Percentiles rank a stretch among this genome's conserved stretches.
Conservation (phyloP, 257 asterid species). For the Solanum clarkiae region DNA sequence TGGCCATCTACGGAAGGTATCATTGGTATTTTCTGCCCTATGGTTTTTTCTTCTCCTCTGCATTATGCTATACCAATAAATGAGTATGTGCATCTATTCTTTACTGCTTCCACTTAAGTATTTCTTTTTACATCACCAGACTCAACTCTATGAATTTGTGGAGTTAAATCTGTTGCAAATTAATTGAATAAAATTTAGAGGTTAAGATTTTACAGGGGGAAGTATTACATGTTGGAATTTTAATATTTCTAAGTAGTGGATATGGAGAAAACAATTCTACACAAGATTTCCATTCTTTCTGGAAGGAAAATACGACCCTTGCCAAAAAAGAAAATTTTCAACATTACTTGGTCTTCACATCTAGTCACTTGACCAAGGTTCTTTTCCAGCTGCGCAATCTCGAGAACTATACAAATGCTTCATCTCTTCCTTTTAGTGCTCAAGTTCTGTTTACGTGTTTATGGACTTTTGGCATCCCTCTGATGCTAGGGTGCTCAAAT, state of each 20-base stretch:
- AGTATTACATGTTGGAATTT: neutral
- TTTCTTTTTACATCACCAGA: neutral
- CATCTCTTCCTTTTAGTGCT: neutral
- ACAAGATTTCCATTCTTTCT: neutral
- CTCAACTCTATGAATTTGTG: neutral
- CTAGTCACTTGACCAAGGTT: neutral
- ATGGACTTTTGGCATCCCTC: neutral
- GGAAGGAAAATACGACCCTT: neutral
- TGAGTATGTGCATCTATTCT: neutral
- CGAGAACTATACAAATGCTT: neutral
- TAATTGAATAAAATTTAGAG: neutral
- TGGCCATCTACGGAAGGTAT: slow-evolving; percentile 76
- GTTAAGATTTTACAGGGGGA: neutral
- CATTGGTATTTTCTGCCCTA: neutral
- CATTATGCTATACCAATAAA: neutral
- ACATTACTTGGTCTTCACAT: neutral
- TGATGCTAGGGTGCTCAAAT: neutral
- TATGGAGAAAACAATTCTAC: neutral
- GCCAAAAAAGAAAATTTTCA: neutral
- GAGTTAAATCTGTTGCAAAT: neutral
- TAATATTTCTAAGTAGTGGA: neutral
- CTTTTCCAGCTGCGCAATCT: neutral
- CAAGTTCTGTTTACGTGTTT: neutral
- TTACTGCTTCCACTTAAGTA: neutral
- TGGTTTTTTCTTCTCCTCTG: neutral